Percentiles rank a stretch among this genome's conserved stretches.
Conservation (phyloP, 106 monocot species). For the Apostasia ramifera region DNA sequence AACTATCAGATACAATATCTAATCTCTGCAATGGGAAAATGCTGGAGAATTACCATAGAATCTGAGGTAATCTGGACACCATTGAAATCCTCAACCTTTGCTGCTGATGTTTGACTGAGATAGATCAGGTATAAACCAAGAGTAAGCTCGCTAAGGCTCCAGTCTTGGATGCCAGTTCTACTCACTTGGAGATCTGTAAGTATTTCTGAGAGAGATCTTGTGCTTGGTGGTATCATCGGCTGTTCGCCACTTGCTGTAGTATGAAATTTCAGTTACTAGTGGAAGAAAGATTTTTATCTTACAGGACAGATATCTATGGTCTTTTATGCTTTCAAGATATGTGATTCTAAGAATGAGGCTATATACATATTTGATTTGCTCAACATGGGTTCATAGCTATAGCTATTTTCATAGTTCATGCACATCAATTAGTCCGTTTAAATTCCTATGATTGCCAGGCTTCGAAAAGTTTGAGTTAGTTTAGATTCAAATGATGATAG, state of each 20-base stretch:
- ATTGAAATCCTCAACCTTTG: slow-evolving; percentile 50
- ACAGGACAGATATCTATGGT: no score
- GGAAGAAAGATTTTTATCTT: not conserved
- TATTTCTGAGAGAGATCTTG: slow-evolving; percentile 61
- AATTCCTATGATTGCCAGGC: not conserved
- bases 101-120: slow-evolving; percentile 66
- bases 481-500: not conserved
- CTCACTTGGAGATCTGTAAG: slow-evolving; percentile 63
- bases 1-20: not conserved
- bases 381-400: not conserved
- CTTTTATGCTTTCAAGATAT: not conserved
- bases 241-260: slow-evolving; percentile 38
- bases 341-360: not conserved
- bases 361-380: not conserved
- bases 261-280: not conserved
- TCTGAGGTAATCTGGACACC: slow-evolving; percentile 73
- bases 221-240: slow-evolving; percentile 31
- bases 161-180: slow-evolving; percentile 73
- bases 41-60: slow-evolving; percentile 40
- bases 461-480: not conserved
- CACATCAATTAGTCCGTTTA: not conserved
- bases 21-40: not conserved
- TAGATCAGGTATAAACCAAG: slow-evolving; percentile 87
- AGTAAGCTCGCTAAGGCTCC: slow-evolving; percentile 91
- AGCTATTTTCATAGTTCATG: not conserved